phyloP scores from a whole-genome alignment of 164 flowering plant species.

The Kingdonia uniflora region DNA sequence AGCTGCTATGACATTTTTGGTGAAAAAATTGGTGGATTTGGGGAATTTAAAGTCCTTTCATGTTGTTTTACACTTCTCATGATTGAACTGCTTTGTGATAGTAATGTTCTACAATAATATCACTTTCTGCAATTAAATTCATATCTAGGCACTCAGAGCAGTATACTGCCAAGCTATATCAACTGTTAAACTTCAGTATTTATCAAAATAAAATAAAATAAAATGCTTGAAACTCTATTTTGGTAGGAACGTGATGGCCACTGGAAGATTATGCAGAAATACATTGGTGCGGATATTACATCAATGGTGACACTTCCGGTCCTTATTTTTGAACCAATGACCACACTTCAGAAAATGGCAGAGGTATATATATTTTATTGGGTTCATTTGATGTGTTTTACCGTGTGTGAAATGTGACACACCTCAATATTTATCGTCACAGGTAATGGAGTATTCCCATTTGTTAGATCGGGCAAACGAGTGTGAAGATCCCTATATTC shows the following conservation, averaged over 20 bases:
- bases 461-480: slow-evolving; percentile 75
- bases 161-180: too few species aligned
- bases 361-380: slow-evolving; percentile 38
- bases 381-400: neutral
- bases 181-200: too few species aligned
- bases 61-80: too few species aligned
- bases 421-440: slow-evolving; percentile 14
- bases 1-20: too few species aligned
- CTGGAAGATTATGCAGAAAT: slow-evolving; percentile 85
- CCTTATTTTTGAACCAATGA: slow-evolving; percentile 79
- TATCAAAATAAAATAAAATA: too few species aligned
- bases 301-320: slow-evolving; percentile 90
- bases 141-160: too few species aligned
- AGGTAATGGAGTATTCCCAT: slow-evolving; percentile 84
- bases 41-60: too few species aligned
- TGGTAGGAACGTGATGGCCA: slow-evolving; percentile 65
- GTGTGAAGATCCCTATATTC: slow-evolving; percentile 91
- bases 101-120: neutral
- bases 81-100: too few species aligned
- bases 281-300: slow-evolving; percentile 73
- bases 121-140: too few species aligned
- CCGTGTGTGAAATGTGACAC: neutral
- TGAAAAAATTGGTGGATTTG: too few species aligned
- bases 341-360: slow-evolving; percentile 83
- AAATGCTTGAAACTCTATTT: too few species aligned